phyloP scores from a whole-genome alignment of 1,284 basidiomycete genomes.

The Megacollybia platyphylla region DNA sequence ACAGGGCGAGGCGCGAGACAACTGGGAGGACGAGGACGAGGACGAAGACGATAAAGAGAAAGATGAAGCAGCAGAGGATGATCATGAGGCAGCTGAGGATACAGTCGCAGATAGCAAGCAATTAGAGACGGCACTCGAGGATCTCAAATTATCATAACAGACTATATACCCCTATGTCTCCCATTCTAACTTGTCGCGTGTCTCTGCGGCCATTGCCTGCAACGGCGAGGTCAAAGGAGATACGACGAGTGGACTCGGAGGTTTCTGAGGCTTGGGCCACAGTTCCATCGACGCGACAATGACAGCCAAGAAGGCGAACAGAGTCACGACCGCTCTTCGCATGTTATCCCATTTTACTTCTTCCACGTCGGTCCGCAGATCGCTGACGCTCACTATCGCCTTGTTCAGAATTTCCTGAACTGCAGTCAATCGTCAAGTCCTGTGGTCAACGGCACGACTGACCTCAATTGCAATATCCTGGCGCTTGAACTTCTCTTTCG shows the following conservation, averaged over 20 bases:
- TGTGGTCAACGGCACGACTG: conserved; percentile 3
- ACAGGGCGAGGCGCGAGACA: conserved; percentile 37
- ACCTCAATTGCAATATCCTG: conserved; percentile 89
- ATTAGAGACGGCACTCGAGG: conserved; percentile 29
- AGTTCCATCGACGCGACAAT: conserved; percentile 63
- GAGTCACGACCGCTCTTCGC: conserved; percentile 66
- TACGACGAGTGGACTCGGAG: conserved; percentile 8
- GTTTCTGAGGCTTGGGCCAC: conserved; percentile 24
- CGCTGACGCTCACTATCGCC: conserved; percentile 73
- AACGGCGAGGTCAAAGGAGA: not conserved
- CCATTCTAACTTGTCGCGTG: conserved; percentile 18
- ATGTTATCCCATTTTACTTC: conserved; percentile 89
- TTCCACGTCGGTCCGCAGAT: conserved; percentile 79
- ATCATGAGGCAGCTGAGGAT: not conserved
- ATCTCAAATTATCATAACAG: conserved; percentile 13
- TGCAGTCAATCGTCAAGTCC: conserved; percentile 3
- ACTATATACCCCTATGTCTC: conserved; percentile 14
- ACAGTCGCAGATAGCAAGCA: conserved; percentile 14
- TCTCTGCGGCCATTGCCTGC: conserved; percentile 12
- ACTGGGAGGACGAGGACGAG: conserved; percentile 70
- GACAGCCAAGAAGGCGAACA: conserved; percentile 50
- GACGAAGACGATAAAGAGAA: conserved; percentile 9
- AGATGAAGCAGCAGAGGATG: not conserved
- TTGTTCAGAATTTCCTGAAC: conserved; percentile 76
- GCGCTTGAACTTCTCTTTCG: conserved; percentile 78